Evolutionary conservation across 2,329 filamentous ascomycete genomes (phyloP), one percentile per base, ranked within the genome.

Genomic region (Cladosporium sphaerospermum): DNA sequence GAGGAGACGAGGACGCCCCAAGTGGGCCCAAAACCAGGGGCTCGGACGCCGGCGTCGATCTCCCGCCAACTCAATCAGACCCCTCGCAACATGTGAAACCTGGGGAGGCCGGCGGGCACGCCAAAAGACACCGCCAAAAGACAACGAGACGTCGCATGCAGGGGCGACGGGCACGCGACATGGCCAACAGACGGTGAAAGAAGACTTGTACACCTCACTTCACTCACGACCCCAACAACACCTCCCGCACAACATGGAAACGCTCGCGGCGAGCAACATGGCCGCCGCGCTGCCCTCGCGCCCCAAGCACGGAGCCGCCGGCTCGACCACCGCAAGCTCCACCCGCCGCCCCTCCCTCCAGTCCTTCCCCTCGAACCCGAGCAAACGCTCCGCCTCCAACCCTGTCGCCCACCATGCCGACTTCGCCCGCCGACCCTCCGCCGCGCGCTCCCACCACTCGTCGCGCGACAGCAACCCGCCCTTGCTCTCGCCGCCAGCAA

Each of bases 311-410:
- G 61, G 64, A 47, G 59, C 57, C n/a, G 61, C 58, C 4, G 56
- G 59, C 54, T 57, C 52, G 55, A 52, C 53, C 48, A 54, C 56
- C 41, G 54, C 54, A 31, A 58, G 55, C 40, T 56, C 60, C 45
- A 52, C 57, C 28, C 70, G 70, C 47, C 70, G 72, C 56, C 65
- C 70, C 48, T 73, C 72, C 54, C 71, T 64, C 48, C 54, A 72
- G 59, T 73, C 72, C 51, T 73, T 69, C 46, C 72, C 72, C 48
- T 67, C 71, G 11, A 36, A 41, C 48, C 59, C 69, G 16, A 55
- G 53, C 40, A 58, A 54, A 44, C 59, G 59, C 37, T 59, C 57
- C 32, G 55, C 41, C 23, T 61, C 59, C 45, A 46, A 57, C 31
- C 52, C 55, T 13, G 49, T 46, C 32, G 50, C 53, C 33, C 39